Percentiles rank a stretch among this genome's conserved stretches.
These are phyloP conservation scores for Aspergillus sp. DNA, from an alignment of 2,329 filamentous ascomycete species.

Conservation along the genomic window DNA sequence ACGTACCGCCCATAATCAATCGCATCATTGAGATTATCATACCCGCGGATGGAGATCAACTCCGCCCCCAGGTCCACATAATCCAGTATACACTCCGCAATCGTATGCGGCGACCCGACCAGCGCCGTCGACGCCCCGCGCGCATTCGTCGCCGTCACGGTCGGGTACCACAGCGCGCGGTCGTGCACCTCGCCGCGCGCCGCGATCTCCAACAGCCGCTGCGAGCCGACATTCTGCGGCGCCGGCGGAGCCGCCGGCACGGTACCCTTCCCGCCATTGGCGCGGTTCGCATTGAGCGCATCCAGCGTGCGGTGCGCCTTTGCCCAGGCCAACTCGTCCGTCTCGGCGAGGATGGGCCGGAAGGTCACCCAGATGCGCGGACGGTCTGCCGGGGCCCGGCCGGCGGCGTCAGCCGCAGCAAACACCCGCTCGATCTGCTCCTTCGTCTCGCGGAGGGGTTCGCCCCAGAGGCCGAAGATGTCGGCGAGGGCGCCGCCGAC, in stretches of 20 bases:
- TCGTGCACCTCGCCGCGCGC: constrained; percentile 55
- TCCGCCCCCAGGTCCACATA: constrained; percentile 58
- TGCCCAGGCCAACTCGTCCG: constrained; percentile 61
- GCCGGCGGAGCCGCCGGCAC: constrained; percentile 29
- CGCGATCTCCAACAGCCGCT: constrained; percentile 59
- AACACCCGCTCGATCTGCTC: constrained; percentile 63
- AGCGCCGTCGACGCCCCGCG: constrained; percentile 60
- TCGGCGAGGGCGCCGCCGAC: constrained; percentile 59
- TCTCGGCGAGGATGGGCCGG: constrained; percentile 61
- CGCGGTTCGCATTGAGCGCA: constrained; percentile 46
- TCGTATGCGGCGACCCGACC: constrained; percentile 55
- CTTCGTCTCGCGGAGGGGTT: constrained; percentile 63
- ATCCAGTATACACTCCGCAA: constrained; percentile 56
- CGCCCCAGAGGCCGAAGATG: constrained; percentile 65
- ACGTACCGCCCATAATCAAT: constrained; percentile 60
- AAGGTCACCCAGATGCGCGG: constrained; percentile 66
- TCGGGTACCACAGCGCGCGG: constrained; percentile 63
- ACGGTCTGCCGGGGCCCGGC: constrained; percentile 51
- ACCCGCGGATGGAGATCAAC: constrained; percentile 60
- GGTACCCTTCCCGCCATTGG: no score
- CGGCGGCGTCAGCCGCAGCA: constrained; percentile 57
- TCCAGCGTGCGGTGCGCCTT: constrained; percentile 60
- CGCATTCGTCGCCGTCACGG: constrained; percentile 61
- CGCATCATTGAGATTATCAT: constrained; percentile 61
- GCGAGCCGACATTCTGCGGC: constrained; percentile 61